Conservation (phyloP, 148 eudicot genomes). For the Persicaria tinctoria region DNA sequence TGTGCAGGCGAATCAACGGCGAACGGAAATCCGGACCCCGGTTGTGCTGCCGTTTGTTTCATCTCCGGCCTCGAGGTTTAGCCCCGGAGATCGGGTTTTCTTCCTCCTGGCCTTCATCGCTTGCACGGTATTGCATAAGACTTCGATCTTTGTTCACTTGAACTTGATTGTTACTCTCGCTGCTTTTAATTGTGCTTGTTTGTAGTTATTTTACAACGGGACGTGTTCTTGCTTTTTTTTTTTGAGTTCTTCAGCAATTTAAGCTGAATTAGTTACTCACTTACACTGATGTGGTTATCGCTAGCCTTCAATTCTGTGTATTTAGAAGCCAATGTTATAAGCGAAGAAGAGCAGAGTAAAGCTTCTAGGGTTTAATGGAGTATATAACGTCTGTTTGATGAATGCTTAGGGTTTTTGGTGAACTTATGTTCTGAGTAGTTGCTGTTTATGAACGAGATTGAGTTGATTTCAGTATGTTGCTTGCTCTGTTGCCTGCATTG, state of each 20-base stretch:
- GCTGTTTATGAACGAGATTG: background rate
- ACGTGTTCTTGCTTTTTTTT: no score
- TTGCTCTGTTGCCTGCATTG: background rate
- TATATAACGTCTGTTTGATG: no score
- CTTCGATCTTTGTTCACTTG: background rate
- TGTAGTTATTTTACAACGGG: background rate
- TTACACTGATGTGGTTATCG: no score
- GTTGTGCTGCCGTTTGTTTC: constrained; percentile 25
- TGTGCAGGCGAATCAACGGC: constrained; percentile 10
- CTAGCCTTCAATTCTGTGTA: no score
- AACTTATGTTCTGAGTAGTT: background rate
- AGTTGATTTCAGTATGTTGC: background rate
- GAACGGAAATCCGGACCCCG: constrained; percentile 38
- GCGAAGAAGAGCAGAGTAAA: no score
- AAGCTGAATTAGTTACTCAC: no score
- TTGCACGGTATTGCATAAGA: constrained; percentile 32
- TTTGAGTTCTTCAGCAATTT: no score
- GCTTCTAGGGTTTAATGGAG: no score
- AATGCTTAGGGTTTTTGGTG: no score
- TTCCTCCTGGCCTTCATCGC: constrained; percentile 63
- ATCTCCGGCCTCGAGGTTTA: constrained; percentile 28
- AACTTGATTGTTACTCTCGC: background rate
- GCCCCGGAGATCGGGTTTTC: constrained; percentile 49
- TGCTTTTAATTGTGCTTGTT: no score
- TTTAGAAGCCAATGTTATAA: no score